Evolutionary conservation across 257 asterid species (phyloP).

Genomic region (Forsythia suspensa): DNA sequence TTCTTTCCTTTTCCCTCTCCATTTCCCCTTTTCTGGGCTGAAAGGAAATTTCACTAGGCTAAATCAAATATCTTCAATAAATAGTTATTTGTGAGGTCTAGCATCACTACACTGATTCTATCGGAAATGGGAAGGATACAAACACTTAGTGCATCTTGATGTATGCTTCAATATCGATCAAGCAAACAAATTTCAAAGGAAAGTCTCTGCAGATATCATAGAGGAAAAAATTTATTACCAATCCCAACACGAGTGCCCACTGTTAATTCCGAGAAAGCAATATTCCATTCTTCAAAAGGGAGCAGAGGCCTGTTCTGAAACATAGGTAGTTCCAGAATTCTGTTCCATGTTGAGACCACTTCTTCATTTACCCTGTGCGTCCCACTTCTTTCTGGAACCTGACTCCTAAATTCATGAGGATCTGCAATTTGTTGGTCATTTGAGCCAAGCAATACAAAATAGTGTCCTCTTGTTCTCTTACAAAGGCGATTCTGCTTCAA

Average conservation of each 20-base stretch:
- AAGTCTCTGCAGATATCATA: background rate
- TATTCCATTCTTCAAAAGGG: conserved; percentile 90
- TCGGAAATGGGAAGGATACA: background rate
- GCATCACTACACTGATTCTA: background rate
- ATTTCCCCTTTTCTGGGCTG: background rate
- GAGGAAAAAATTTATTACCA: conserved; percentile 48
- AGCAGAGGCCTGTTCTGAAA: conserved; percentile 76
- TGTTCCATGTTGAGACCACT: conserved; percentile 81
- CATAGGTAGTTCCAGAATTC: conserved; percentile 70
- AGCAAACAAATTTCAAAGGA: background rate
- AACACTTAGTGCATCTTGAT: background rate
- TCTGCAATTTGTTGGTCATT: conserved; percentile 52
- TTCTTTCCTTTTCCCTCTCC: background rate
- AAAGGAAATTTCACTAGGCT: background rate
- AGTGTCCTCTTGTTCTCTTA: conserved; percentile 63
- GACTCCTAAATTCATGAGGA: conserved; percentile 76
- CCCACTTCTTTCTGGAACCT: conserved; percentile 41
- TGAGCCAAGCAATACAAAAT: conserved; percentile 44
- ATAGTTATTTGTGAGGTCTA: background rate
- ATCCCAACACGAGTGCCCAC: conserved; percentile 96
- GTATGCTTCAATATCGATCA: background rate
- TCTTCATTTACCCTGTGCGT: conserved; percentile 51
- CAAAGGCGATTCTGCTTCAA: conserved; percentile 80
- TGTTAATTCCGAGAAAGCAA: conserved; percentile 83
- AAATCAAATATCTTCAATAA: background rate